phyloP scores from a whole-genome alignment of 768 basidiomycete species.

The Dendrothele bispora region DNA sequence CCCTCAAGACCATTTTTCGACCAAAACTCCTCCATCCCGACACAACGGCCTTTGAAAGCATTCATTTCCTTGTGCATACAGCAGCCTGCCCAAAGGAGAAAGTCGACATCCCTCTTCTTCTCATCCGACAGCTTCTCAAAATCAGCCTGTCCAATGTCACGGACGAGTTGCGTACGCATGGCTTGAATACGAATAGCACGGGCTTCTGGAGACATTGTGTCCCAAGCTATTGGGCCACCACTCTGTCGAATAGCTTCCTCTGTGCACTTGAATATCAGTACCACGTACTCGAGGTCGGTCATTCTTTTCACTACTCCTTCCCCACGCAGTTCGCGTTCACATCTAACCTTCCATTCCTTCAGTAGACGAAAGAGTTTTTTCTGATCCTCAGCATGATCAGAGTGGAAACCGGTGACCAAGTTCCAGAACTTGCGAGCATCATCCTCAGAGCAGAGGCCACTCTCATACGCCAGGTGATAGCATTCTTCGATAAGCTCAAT shows the following conservation, averaged over 20 bases:
- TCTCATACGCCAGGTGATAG: not conserved
- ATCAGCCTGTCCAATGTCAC: slow-evolving; percentile 14
- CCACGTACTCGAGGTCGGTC: slow-evolving; percentile 1
- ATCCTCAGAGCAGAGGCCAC: too few species aligned
- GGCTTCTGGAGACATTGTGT: slow-evolving; percentile 2
- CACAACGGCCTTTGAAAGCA: slow-evolving; percentile 21
- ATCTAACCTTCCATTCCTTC: slow-evolving; percentile 2
- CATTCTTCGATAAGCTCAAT: slow-evolving; percentile 3
- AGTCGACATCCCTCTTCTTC: slow-evolving; percentile 10
- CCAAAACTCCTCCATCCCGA: slow-evolving; percentile 22
- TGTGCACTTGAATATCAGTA: not conserved
- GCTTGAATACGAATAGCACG: slow-evolving; percentile 4
- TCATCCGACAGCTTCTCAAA: slow-evolving; percentile 12
- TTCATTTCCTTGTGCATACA: too few species aligned
- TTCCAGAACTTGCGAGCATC: slow-evolving; percentile 9
- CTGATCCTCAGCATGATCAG: slow-evolving; percentile 26
- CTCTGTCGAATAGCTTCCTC: slow-evolving; percentile 3
- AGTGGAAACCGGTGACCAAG: slow-evolving; percentile 13
- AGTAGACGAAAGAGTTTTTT: slow-evolving; percentile 4
- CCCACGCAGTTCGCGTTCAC: not conserved
- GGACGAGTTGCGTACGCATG: not conserved
- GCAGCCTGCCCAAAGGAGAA: too few species aligned
- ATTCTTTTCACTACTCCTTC: slow-evolving; percentile 6
- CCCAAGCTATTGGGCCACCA: slow-evolving; percentile 13
- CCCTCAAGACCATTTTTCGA: slow-evolving; percentile 3